These are phyloP conservation scores for Dothideomycetidae sp. DNA, from an alignment of 2,329 filamentous ascomycete genomes.

Conservation along the genomic window DNA sequence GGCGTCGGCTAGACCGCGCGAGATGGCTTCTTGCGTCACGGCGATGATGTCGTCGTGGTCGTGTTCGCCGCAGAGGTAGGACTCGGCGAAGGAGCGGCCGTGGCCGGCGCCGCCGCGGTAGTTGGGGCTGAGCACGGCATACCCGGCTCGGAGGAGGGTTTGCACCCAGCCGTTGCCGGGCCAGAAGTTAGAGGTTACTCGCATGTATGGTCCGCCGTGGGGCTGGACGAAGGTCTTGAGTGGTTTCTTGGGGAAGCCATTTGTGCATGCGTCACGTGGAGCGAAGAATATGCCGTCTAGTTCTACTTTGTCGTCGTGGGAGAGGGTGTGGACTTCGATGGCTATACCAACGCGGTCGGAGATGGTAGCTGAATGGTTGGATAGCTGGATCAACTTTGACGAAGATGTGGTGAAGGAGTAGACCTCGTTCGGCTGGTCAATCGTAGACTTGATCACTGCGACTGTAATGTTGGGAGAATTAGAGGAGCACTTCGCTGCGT, in stretches of 20 bases:
- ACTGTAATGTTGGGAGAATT: conserved; percentile 14
- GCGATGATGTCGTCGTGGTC: conserved; percentile 28
- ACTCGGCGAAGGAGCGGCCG: conserved; percentile 21
- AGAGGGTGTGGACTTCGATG: conserved; percentile 16
- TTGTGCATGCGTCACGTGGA: conserved; percentile 11
- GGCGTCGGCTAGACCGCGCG: conserved; percentile 20
- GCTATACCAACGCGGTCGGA: conserved; percentile 14
- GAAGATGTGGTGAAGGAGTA: conserved; percentile 17
- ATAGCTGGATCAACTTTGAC: conserved; percentile 12
- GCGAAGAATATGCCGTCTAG: conserved; percentile 20
- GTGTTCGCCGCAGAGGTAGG: conserved; percentile 21
- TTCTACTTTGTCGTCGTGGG: conserved; percentile 18
- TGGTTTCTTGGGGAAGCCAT: conserved; percentile 11
- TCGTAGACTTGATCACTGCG: conserved; percentile 18
- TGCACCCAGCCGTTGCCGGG: conserved; percentile 19
- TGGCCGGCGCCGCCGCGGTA: conserved; percentile 26
- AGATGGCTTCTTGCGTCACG: conserved; percentile 23
- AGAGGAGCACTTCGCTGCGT: background rate
- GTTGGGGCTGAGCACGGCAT: conserved; percentile 25
- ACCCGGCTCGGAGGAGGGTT: conserved; percentile 24
- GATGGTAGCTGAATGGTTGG: conserved; percentile 16
- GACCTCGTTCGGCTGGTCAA: conserved; percentile 21
- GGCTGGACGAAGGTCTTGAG: conserved; percentile 24
- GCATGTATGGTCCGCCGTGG: conserved; percentile 25
- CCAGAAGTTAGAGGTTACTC: conserved; percentile 21